Base-by-base conservation (phyloP, 2,329 filamentous ascomycete species). In the Tolypocladium ophioglossoides region DNA sequence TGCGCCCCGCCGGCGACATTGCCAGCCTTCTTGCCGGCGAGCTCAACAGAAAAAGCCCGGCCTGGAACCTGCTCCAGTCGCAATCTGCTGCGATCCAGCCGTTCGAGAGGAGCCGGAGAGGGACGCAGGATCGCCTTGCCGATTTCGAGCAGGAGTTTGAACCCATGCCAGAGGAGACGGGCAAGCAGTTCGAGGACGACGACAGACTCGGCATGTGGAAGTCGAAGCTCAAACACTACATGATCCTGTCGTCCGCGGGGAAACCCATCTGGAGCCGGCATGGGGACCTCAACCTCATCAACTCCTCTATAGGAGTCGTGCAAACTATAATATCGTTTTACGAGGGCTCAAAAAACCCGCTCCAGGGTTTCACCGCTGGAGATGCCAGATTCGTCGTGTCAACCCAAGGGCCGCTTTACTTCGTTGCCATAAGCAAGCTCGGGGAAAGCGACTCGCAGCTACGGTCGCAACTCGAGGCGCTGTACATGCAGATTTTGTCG, bases 311-410 rank as follows among this genome's bases (percentile, higher is more conserved):
- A 68, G 94, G 94, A 41, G 86, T 99, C 20, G 86, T 96, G 2
- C 94, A 97, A 68, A 99, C 94, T 46, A 92, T 99, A 62, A 96
- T 99, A 58, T 97, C 94, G 1, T 96, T 96, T 67, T 97, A 95
- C 66, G 87, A 96, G 67, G 85, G 85, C 48, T 81, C 86, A 10
- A 80, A 87, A 54, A 89, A 96, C 66, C 82, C 81, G 0, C 77
- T 99, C 12, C 82, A 83, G 59, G 86, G 86, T 16, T 99, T 99
- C 67, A 90, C 86, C 2, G 91, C 94, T n/a, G 91, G 87, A 16
- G 81, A 84, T 52, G 85, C 89, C 30, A 85, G 88, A 55, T 97
- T 99, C 62, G 89, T 96, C 30, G 81, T 99, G 57, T 75, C 87
- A 51, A 89, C 87, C 3, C 86, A 91, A 66, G 92, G 91, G 0